Evolutionary conservation across 2,329 filamentous ascomycete species (phyloP).

Genomic region (Stylonectria norvegica): DNA sequence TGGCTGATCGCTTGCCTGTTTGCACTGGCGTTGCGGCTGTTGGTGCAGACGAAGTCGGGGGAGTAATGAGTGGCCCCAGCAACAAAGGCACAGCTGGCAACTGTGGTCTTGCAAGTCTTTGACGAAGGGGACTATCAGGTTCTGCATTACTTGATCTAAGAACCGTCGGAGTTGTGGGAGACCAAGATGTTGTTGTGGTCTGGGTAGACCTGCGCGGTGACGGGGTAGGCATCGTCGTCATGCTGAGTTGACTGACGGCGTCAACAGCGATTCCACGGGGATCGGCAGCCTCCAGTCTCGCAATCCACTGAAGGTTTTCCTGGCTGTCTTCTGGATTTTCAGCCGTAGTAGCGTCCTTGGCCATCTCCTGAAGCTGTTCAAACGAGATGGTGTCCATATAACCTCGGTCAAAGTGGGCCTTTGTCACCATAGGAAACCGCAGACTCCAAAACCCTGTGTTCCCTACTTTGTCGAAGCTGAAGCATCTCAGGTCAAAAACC

Average conservation of each 20-base stretch:
- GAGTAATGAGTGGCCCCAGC: slow-evolving; percentile 10
- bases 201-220: slow-evolving; percentile 31
- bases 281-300: slow-evolving; percentile 55
- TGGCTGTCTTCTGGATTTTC: slow-evolving; percentile 53
- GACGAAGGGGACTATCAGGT: neutral
- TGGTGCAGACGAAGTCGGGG: slow-evolving; percentile 11
- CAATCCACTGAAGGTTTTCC: slow-evolving; percentile 60
- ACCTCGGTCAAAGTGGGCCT: slow-evolving; percentile 72
- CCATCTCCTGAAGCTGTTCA: slow-evolving; percentile 65
- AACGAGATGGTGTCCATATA: slow-evolving; percentile 68
- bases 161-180: slow-evolving; percentile 12
- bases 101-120: neutral
- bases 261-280: slow-evolving; percentile 42
- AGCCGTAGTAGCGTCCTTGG: slow-evolving; percentile 50
- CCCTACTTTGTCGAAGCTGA: slow-evolving; percentile 70
- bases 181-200: slow-evolving; percentile 16
- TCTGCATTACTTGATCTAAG: neutral
- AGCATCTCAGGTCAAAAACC: slow-evolving; percentile 77
- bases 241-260: slow-evolving; percentile 44
- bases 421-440: slow-evolving; percentile 72
- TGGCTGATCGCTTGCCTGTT: neutral
- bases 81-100: neutral
- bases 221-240: slow-evolving; percentile 35
- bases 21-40: neutral
- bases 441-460: slow-evolving; percentile 70